Conservation (phyloP, 352 stramenopile genomes). For the Pythium guiyangense region DNA sequence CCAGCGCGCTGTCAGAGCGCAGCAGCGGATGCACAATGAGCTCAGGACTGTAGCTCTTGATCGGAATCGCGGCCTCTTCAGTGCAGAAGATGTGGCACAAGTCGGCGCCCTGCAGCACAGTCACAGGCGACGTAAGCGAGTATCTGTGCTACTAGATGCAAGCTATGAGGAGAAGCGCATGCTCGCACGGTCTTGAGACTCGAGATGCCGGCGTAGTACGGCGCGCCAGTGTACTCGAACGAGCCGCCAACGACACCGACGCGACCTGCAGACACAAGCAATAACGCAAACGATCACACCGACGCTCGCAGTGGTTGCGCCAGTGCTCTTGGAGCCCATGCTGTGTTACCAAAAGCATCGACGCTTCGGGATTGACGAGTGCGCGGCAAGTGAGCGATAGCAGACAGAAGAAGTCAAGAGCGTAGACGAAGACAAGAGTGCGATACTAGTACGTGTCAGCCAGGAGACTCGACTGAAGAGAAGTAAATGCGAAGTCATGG, state of each 20-base stretch:
- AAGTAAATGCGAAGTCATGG: too few species aligned
- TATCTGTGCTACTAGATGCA: background rate
- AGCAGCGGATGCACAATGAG: conserved; percentile 92
- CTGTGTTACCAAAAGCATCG: too few species aligned
- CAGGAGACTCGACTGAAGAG: too few species aligned
- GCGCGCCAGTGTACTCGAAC: conserved; percentile 96
- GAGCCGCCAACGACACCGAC: conserved; percentile 95
- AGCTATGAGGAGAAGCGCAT: background rate
- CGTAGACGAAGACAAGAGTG: too few species aligned
- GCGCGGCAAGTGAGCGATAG: too few species aligned
- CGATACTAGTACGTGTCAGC: too few species aligned
- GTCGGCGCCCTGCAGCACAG: conserved; percentile 81
- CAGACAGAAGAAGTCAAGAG: too few species aligned
- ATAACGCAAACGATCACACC: background rate
- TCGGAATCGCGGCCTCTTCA: conserved; percentile 90
- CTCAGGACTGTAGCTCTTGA: conserved; percentile 98
- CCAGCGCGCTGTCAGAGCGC: conserved; percentile 38
- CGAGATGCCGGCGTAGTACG: conserved; percentile 95
- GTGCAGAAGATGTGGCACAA: conserved; percentile 95
- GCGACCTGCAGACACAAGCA: conserved; percentile 33
- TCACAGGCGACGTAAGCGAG: background rate
- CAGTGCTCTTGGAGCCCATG: too few species aligned
- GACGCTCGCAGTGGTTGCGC: too few species aligned
- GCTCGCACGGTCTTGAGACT: conserved; percentile 80
- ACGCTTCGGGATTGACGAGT: too few species aligned